Evolutionary conservation across 345 rosid genomes (phyloP).

Genomic region (Boechera retrofracta): DNA sequence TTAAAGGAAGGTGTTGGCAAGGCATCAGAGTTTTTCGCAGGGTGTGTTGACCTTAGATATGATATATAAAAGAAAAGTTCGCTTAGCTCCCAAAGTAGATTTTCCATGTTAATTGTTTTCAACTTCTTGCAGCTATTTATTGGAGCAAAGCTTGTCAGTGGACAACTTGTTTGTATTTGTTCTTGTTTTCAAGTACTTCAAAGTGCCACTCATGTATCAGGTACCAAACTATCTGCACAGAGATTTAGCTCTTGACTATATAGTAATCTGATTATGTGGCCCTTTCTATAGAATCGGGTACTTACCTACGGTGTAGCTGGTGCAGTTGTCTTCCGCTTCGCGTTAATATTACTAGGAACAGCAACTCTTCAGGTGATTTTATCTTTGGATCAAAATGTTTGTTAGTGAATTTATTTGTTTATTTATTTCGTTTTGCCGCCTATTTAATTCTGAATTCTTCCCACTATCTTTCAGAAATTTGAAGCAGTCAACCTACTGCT

Average conservation of each 20-base stretch:
- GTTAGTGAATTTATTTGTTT: not conserved
- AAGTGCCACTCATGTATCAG: constrained; percentile 91
- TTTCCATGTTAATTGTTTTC: not conserved
- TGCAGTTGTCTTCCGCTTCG: constrained; percentile 77
- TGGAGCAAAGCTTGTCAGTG: constrained; percentile 98
- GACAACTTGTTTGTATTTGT: constrained; percentile 96
- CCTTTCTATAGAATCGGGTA: constrained; percentile 64
- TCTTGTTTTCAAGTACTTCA: constrained; percentile 89
- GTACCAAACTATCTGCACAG: constrained; percentile 46
- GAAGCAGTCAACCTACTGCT: constrained; percentile 83
- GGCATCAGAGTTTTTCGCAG: constrained; percentile 93
- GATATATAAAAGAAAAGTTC: not conserved
- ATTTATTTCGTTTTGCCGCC: not conserved
- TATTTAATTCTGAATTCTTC: constrained; percentile 21
- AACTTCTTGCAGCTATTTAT: constrained; percentile 69
- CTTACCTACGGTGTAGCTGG: constrained; percentile 94
- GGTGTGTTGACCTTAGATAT: constrained; percentile 51
- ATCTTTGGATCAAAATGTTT: constrained; percentile 14
- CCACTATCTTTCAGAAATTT: constrained; percentile 61
- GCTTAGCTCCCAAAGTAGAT: not conserved
- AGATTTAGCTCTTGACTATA: constrained; percentile 24
- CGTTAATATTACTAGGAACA: constrained; percentile 82
- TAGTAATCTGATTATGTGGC: constrained; percentile 18
- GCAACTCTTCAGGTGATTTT: constrained; percentile 85
- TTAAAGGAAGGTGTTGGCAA: constrained; percentile 77